Evolutionary conservation across 176 grass and related monocot genomes (phyloP).

Genomic region (Aegilops longissima): DNA sequence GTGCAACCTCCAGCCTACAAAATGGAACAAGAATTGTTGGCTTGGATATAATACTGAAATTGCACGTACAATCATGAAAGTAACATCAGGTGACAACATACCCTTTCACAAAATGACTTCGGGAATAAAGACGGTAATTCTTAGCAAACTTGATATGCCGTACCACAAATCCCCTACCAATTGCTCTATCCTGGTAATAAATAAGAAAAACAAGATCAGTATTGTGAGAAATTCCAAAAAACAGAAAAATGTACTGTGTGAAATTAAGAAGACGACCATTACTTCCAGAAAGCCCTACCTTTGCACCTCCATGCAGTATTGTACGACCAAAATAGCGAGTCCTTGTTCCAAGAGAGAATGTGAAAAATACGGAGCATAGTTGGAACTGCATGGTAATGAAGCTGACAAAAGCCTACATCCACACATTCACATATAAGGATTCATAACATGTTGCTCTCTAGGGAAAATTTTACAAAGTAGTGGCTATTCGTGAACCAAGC

Average conservation of each 20-base stretch:
- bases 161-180: constrained; percentile 91
- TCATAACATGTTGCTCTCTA: neutral
- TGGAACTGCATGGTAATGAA: constrained; percentile 95
- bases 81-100: constrained; percentile 38
- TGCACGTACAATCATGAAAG: neutral
- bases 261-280: neutral
- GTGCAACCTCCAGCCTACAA: constrained; percentile 82
- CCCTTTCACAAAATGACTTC: constrained; percentile 98
- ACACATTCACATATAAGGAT: constrained; percentile 30
- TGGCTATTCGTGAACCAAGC: neutral
- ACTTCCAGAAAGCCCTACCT: constrained; percentile 36
- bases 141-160: constrained; percentile 87
- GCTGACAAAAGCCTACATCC: constrained; percentile 71
- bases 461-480: constrained; percentile 7
- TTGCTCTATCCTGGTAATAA: constrained; percentile 73
- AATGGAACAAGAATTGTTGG: constrained; percentile 21
- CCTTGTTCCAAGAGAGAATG: constrained; percentile 91
- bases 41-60: neutral
- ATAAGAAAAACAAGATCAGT: neutral
- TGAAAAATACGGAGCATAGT: constrained; percentile 91
- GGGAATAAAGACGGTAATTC: constrained; percentile 88
- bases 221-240: neutral
- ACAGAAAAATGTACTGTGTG: neutral
- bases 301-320: constrained; percentile 94
- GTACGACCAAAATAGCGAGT: constrained; percentile 93